Base-by-base conservation (phyloP, 192 early-diverging fungal genomes). In the Coemansia sp. region DNA sequence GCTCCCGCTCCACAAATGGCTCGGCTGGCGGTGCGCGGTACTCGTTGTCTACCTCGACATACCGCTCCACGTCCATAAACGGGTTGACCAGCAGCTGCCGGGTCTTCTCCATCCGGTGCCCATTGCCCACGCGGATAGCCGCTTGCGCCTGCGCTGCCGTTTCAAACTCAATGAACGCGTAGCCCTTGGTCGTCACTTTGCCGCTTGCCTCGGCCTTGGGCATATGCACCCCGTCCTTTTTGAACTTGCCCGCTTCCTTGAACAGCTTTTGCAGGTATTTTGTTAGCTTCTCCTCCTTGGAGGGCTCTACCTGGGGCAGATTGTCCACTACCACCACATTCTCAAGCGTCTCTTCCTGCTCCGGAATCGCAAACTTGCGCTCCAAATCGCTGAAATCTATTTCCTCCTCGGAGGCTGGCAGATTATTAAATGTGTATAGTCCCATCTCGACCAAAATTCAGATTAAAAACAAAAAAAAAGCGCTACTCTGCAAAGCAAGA, bases 371-470 rank as follows among this genome's bases (percentile, higher is more conserved):
- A 54, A 94, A 82, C 41, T 72, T 62, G 26, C 82, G 69, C 54
- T 85, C 89, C 56, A 99, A 88, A 76, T 99, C 96, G 48, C 81
- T 80, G 68, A 90, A 99, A 76, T 99, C 92, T 65, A 99, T 81
- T 30, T 91, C 87, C 47, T 83, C 87, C 78, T 88, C 87, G 14
- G 69, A 56, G 41, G 82, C 82, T 12, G 86, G 88, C 45, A 89
- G 66, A 67, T 88, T 83, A 28, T 79, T 70, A 9, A 77, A 57
- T 58, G 84, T 87, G 45, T 87, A 82, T 8, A 59, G 47, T 18
- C 28, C 41, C 28, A 39, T 42, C 50, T 14, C 15, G 42, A 44
- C 7, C 1, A n/a, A 44, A n/a, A 3, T 19, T 6, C 42, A 3
- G 15, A 41, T 41, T 41, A 41, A 12, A 41, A 50, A 20, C 33